Conservation (phyloP, 169 alveolate species). For the Besnoitia besnoiti region DNA sequence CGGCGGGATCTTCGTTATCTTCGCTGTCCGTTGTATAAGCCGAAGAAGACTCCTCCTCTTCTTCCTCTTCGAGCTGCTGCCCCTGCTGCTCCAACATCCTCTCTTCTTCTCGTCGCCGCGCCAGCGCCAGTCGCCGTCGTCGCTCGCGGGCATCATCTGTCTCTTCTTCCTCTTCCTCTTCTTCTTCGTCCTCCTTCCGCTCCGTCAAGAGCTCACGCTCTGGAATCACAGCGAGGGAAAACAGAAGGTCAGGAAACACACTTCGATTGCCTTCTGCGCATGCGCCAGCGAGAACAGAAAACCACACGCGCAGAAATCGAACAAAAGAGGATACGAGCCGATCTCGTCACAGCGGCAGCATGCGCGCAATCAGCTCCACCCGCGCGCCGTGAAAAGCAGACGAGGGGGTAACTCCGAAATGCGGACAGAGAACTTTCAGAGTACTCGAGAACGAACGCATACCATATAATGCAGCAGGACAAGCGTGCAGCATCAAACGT, state of each 20-base stretch:
- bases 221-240: not conserved
- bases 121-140: slow-evolving; percentile 18
- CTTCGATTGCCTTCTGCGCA: not conserved
- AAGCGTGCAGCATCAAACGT: too few relatives aligned
- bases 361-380: too few relatives aligned
- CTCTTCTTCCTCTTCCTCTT: slow-evolving; percentile 13
- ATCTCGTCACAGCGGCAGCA: too few relatives aligned
- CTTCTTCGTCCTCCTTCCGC: slow-evolving; percentile 15
- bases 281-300: not conserved
- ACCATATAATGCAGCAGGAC: too few relatives aligned
- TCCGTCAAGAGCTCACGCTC: not conserved
- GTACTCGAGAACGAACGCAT: too few relatives aligned
- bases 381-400: too few relatives aligned
- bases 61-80: slow-evolving; percentile 39
- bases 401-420: too few relatives aligned
- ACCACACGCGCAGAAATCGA: not conserved
- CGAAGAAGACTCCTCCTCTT: slow-evolving; percentile 45
- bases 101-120: slow-evolving; percentile 43
- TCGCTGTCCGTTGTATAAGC: slow-evolving; percentile 33
- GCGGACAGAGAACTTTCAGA: too few relatives aligned
- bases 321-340: not conserved
- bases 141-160: slow-evolving; percentile 33
- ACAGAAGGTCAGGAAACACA: not conserved
- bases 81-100: slow-evolving; percentile 46
- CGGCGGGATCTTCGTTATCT: slow-evolving; percentile 33